phyloP scores from a whole-genome alignment of 1,284 basidiomycete species.

The Stereum hirsutum region DNA sequence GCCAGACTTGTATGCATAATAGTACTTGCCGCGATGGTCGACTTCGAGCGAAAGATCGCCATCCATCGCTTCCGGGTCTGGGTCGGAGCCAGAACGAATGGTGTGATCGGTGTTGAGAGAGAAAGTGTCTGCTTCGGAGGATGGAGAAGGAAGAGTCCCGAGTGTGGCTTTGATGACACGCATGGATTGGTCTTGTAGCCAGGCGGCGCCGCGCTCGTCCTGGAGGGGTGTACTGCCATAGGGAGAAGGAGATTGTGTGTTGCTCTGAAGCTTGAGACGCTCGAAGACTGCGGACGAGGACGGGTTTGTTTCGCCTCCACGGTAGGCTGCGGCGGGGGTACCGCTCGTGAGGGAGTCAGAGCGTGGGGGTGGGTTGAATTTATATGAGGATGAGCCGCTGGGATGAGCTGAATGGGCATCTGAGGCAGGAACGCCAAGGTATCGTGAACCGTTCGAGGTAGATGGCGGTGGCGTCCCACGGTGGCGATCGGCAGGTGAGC shows the following conservation, averaged over 20 bases:
- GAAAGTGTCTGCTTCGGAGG: conserved; percentile 40
- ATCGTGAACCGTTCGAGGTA: conserved; percentile 1
- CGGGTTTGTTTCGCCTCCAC: no score
- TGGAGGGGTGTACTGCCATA: conserved; percentile 33
- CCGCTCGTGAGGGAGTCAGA: no score
- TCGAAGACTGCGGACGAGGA: conserved; percentile 48
- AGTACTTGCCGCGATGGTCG: conserved; percentile 62
- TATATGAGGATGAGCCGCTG: not conserved
- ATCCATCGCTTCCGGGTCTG: no score
- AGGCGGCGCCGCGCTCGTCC: conserved; percentile 63
- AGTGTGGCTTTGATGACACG: conserved; percentile 50
- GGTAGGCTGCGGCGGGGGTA: not conserved
- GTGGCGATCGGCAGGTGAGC: conserved; percentile 2
- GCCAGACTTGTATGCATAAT: conserved; percentile 18
- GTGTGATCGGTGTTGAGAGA: conserved; percentile 23
- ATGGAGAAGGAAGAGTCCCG: conserved; percentile 48
- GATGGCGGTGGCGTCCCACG: not conserved
- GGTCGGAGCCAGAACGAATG: not conserved
- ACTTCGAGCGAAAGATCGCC: conserved; percentile 45
- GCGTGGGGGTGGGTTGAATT: no score
- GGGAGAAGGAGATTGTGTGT: conserved; percentile 32
- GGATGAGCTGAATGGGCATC: not conserved
- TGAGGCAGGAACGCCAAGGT: not conserved
- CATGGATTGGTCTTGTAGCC: conserved; percentile 77
- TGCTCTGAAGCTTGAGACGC: conserved; percentile 42